Percentiles rank a stretch among this genome's conserved stretches.
Conservation (phyloP, 768 basidiomycete species). For the Holtermannia corniformis region DNA sequence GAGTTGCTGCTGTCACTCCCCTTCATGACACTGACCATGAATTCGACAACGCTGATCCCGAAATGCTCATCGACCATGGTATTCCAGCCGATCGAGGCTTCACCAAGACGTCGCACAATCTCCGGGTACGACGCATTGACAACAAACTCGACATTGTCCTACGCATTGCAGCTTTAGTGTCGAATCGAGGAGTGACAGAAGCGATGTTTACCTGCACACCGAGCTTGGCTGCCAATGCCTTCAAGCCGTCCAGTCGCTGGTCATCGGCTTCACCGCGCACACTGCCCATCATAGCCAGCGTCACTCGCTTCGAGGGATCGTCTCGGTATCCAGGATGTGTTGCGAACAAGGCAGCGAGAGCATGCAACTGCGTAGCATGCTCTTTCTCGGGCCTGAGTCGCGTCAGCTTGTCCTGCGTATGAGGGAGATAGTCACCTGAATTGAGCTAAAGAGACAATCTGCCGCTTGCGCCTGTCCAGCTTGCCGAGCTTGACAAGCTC, state of each 20-base stretch:
- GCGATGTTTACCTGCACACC: slow-evolving; percentile 51
- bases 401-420: background rate
- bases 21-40: slow-evolving; percentile 74
- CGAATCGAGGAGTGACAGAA: background rate
- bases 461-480: slow-evolving; percentile 46
- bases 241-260: slow-evolving; percentile 56
- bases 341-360: slow-evolving; percentile 55
- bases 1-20: background rate
- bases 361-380: slow-evolving; percentile 65
- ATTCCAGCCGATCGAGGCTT: slow-evolving; percentile 73
- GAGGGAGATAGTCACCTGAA: slow-evolving; percentile 53
- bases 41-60: slow-evolving; percentile 95
- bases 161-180: background rate
- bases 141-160: slow-evolving; percentile 66
- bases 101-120: slow-evolving; percentile 61
- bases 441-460: slow-evolving; percentile 82
- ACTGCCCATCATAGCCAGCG: slow-evolving; percentile 72
- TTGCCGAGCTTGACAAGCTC: slow-evolving; percentile 48
- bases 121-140: slow-evolving; percentile 71
- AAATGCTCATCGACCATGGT: slow-evolving; percentile 99
- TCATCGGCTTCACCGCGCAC: slow-evolving; percentile 70
- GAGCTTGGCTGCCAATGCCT: slow-evolving; percentile 53
- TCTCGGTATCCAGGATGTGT: slow-evolving; percentile 52
- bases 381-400: slow-evolving; percentile 76
- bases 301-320: slow-evolving; percentile 39